Evolutionary conservation across 768 basidiomycete genomes (phyloP).

Genomic region (Lactarius hengduanensis): DNA sequence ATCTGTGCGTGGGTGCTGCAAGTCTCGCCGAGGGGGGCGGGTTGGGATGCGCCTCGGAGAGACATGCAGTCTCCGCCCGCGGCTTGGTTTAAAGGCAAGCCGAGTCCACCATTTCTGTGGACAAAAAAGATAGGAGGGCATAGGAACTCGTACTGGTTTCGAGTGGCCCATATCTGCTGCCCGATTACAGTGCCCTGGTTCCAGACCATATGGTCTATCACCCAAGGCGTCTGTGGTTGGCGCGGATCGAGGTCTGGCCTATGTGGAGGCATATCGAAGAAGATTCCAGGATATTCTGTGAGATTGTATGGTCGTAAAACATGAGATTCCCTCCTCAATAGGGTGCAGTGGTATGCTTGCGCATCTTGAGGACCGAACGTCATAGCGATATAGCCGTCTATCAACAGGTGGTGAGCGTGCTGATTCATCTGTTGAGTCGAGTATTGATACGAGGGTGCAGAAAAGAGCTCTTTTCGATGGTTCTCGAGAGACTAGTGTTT

Average conservation of each 20-base stretch:
- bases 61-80: background rate
- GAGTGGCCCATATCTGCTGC: constrained; percentile 11
- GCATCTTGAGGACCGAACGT: constrained; percentile 2
- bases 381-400: constrained; percentile 16
- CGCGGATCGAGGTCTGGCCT: background rate
- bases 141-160: constrained; percentile 3
- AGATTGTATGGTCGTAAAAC: background rate
- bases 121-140: constrained; percentile 19
- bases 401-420: background rate
- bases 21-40: background rate
- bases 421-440: background rate
- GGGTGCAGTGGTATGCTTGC: background rate
- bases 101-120: background rate
- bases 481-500: background rate
- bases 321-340: background rate
- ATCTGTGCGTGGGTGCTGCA: constrained; percentile 14
- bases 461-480: background rate
- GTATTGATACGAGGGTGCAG: background rate
- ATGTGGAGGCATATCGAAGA: constrained; percentile 1
- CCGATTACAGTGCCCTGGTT: constrained; percentile 5
- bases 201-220: background rate
- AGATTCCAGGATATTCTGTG: background rate
- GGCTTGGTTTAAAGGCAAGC: constrained; percentile 1
- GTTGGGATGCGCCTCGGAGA: constrained; percentile 4
- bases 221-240: background rate